These are phyloP conservation scores for Chlorencoelia australis DNA, from an alignment of 2,329 filamentous ascomycete genomes.

Conservation along the genomic window DNA sequence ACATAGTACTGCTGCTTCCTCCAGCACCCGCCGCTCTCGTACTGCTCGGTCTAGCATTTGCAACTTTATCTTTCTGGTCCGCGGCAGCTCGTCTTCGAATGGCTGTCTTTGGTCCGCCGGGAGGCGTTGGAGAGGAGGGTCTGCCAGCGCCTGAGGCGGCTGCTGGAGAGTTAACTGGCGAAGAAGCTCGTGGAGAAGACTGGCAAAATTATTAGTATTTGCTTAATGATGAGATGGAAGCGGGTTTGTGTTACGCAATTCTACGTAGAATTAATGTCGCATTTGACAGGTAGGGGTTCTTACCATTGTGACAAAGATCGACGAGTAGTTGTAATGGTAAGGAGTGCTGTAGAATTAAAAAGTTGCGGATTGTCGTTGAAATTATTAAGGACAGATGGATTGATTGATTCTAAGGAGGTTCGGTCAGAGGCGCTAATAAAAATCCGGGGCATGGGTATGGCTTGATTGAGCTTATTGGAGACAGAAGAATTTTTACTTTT, in stretches of 20 bases:
- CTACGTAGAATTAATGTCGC: too few species aligned
- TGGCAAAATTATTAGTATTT: slow-evolving; percentile 7
- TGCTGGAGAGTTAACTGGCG: slow-evolving; percentile 43
- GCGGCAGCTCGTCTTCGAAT: slow-evolving; percentile 92
- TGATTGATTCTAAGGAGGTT: too few species aligned
- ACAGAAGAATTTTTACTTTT: too few species aligned
- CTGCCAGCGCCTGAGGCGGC: slow-evolving; percentile 54
- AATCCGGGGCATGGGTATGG: too few species aligned
- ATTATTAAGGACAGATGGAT: not conserved
- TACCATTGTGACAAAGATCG: slow-evolving; percentile 13
- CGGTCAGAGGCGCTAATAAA: too few species aligned
- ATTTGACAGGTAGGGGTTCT: not conserved
- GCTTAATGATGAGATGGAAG: slow-evolving; percentile 1
- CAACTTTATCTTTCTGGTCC: slow-evolving; percentile 94
- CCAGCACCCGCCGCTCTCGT: slow-evolving; percentile 90
- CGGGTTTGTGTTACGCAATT: too few species aligned
- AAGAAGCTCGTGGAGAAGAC: slow-evolving; percentile 37
- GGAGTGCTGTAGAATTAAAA: too few species aligned
- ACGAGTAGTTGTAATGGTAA: too few species aligned
- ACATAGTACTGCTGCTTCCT: slow-evolving; percentile 95
- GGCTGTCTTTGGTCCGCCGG: slow-evolving; percentile 87
- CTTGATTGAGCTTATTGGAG: too few species aligned
- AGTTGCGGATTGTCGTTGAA: too few species aligned
- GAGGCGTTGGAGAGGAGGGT: slow-evolving; percentile 76
- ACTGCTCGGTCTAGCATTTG: slow-evolving; percentile 85